These are phyloP conservation scores for Fusarium nygamai DNA, from an alignment of 2,329 filamentous ascomycete genomes.

Conservation along the genomic window DNA sequence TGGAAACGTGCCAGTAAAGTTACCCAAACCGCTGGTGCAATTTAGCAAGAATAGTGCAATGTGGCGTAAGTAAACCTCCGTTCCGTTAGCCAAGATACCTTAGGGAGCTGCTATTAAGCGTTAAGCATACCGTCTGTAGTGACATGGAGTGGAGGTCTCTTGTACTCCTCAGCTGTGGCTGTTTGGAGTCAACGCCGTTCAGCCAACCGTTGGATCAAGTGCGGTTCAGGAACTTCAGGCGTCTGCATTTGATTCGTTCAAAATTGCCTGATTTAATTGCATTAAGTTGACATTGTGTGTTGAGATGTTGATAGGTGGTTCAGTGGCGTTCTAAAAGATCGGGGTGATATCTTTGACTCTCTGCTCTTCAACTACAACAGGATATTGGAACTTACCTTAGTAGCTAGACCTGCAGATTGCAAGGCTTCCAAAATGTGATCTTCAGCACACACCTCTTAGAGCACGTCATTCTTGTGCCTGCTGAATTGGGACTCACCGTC, in stretches of 20 bases:
- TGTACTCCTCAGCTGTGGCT: slow-evolving; percentile 24
- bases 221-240: slow-evolving; percentile 33
- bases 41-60: slow-evolving; percentile 6
- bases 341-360: not conserved
- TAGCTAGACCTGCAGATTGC: not conserved
- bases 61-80: slow-evolving; percentile 20
- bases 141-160: slow-evolving; percentile 7
- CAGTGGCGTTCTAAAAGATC: not conserved
- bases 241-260: slow-evolving; percentile 21
- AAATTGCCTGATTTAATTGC: slow-evolving; percentile 2
- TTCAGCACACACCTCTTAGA: not conserved
- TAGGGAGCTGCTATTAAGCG: slow-evolving; percentile 4
- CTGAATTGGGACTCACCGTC: slow-evolving; percentile 10
- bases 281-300: not conserved
- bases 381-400: not conserved
- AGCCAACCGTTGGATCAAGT: slow-evolving; percentile 14
- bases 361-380: not conserved
- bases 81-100: not conserved
- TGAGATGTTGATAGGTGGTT: slow-evolving; percentile 4
- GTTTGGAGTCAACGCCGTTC: slow-evolving; percentile 2
- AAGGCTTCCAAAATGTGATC: not conserved
- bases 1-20: slow-evolving; percentile 11
- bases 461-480: slow-evolving; percentile 21
- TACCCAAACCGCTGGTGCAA: not conserved
- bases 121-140: not conserved